These are phyloP conservation scores for Curvularia spicifera DNA, from an alignment of 2,329 filamentous ascomycete genomes.

Conservation along the genomic window DNA sequence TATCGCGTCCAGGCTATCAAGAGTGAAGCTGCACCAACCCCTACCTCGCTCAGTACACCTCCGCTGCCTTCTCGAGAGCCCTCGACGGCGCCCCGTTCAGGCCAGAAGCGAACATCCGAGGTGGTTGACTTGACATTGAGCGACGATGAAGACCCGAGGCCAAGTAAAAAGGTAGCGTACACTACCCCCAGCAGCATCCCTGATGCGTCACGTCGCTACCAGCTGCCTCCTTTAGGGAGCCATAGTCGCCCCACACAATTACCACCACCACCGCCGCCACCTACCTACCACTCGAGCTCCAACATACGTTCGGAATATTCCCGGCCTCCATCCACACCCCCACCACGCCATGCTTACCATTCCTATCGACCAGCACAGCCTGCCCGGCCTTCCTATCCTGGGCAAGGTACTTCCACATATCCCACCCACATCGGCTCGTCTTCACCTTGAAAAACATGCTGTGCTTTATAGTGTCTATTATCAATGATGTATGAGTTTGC, in stretches of 20 bases:
- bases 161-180: slow-evolving; percentile 52
- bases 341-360: slow-evolving; percentile 21
- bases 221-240: slow-evolving; percentile 29
- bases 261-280: slow-evolving; percentile 25
- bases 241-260: slow-evolving; percentile 25
- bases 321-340: slow-evolving; percentile 33
- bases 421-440: slow-evolving; percentile 36
- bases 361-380: slow-evolving; percentile 34
- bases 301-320: slow-evolving; percentile 26
- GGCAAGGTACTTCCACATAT: slow-evolving; percentile 36
- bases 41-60: slow-evolving; percentile 52
- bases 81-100: slow-evolving; percentile 42
- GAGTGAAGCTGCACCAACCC: slow-evolving; percentile 46
- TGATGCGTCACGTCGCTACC: slow-evolving; percentile 41
- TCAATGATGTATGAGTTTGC: slow-evolving; percentile 20
- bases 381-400: slow-evolving; percentile 29
- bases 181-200: slow-evolving; percentile 47
- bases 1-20: slow-evolving; percentile 51
- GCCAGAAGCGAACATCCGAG: slow-evolving; percentile 54
- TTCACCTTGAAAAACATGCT: slow-evolving; percentile 33
- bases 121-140: slow-evolving; percentile 59
- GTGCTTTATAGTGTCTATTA: slow-evolving; percentile 17
- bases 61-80: slow-evolving; percentile 55
- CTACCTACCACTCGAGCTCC: slow-evolving; percentile 21
- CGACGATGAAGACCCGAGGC: slow-evolving; percentile 55